Evolutionary conservation across 192 early-diverging fungal genomes (phyloP).

Genomic region (Linderina pennispora): DNA sequence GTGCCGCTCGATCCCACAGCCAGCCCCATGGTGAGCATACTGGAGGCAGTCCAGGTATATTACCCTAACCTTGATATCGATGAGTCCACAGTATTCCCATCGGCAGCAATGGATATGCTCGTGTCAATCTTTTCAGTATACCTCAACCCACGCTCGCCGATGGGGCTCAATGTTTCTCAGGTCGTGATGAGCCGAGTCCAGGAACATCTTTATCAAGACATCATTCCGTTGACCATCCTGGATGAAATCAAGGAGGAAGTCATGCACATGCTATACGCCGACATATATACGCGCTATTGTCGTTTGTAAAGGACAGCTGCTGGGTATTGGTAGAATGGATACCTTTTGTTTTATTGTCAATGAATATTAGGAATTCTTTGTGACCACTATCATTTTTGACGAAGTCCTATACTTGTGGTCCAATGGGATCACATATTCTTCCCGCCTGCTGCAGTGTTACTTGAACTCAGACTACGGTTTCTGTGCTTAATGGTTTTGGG

Average conservation of each 20-base stretch:
- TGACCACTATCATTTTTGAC: no score
- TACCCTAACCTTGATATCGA: constrained; percentile 37
- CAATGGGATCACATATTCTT: no score
- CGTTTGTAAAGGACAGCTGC: constrained; percentile 4
- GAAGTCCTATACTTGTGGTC: no score
- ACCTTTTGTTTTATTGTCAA: no score
- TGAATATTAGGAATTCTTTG: no score
- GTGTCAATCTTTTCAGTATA: constrained; percentile 41
- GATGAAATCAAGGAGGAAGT: constrained; percentile 21
- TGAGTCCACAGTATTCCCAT: constrained; percentile 30
- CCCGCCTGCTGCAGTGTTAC: no score
- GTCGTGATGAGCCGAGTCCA: constrained; percentile 30
- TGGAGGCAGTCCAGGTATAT: constrained; percentile 25
- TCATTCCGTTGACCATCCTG: constrained; percentile 19
- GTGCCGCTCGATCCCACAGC: constrained; percentile 25
- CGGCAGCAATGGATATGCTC: constrained; percentile 41
- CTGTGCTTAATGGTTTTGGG: no score
- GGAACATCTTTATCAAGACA: constrained; percentile 23
- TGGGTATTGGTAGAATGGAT: no score
- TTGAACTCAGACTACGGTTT: no score
- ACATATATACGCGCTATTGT: constrained; percentile 43
- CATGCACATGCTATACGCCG: constrained; percentile 43
- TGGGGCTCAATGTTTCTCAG: constrained; percentile 32
- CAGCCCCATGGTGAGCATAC: constrained; percentile 31
- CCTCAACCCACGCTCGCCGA: constrained; percentile 41